Base-by-base conservation (phyloP, 192 early-diverging fungal species). In the Linnemannia exigua region DNA sequence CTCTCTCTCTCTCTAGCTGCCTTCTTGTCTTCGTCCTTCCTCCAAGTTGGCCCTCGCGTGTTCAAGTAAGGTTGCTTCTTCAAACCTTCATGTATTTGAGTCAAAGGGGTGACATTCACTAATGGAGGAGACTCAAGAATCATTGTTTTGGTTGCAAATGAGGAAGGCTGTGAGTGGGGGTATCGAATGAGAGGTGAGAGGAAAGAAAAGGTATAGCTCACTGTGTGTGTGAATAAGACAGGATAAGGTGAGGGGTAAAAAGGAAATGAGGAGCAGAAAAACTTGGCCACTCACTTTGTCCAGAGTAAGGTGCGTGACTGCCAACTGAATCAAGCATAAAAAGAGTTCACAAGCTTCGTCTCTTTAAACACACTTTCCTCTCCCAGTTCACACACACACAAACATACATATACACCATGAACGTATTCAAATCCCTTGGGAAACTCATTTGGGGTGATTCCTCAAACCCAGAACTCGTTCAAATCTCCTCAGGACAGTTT, bases 391-490 rank as follows among this genome's bases (percentile, higher is more conserved):
- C 12, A 20, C 54, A 16, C 58, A 51, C 22, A 28, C 58, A 51
- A 37, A 17, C 69, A 38, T 19, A 14, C 22, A 72, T 8, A 70
- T 35, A 0, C 17, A 69, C 67, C 50, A 96, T 96, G 94, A 91
- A 92, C 75, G 79, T 94, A 7, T 87, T 96, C 70, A 91, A 89
- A 79, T 91, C 94, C 50, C 88, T 96, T 20, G 90, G 93, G 35
- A 91, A 90, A 81, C 83, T 94, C 16, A 92, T 96, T 52, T 96
- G 92, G 90, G 95, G 95, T 67, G 73, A 84, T 41, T 81, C 76
- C 19, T 81, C 86, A 41, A 87, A 81, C 69, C 90, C 90, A n/a
- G 92, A 92, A 72, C 79, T 90, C 19, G 87, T 93, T 75, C 88
- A 93, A 80, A 87, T 95, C 31, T 68, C 92, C 15, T 87, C 90